These are phyloP conservation scores for Candida sojae DNA, from an alignment of 1,139 yeast species.

Conservation along the genomic window DNA sequence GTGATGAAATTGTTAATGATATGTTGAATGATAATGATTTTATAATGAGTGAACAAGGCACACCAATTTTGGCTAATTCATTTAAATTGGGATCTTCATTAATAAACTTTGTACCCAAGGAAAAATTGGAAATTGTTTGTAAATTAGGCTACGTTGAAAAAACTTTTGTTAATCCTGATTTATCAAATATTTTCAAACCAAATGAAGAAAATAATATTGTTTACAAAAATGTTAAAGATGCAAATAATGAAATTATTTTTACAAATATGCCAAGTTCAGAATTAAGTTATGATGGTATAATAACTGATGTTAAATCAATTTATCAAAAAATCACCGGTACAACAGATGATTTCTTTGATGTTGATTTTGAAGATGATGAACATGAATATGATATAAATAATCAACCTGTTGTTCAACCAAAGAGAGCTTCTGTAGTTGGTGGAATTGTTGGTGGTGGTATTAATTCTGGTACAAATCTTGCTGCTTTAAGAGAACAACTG, in stretches of 20 bases:
- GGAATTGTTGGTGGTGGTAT: slow-evolving; percentile 19
- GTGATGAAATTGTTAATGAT: slow-evolving; percentile 36
- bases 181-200: slow-evolving; percentile 41
- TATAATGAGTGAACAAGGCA: slow-evolving; percentile 53
- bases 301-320: slow-evolving; percentile 75
- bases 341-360: slow-evolving; percentile 93
- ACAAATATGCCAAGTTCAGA: slow-evolving; percentile 79
- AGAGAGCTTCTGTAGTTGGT: slow-evolving; percentile 14
- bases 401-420: slow-evolving; percentile 10
- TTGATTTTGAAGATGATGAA: slow-evolving; percentile 94
- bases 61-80: slow-evolving; percentile 68
- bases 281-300: slow-evolving; percentile 85
- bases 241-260: slow-evolving; percentile 53
- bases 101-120: slow-evolving; percentile 80
- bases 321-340: slow-evolving; percentile 84
- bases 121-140: slow-evolving; percentile 72
- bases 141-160: slow-evolving; percentile 81
- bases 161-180: slow-evolving; percentile 51
- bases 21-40: slow-evolving; percentile 57
- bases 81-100: slow-evolving; percentile 84
- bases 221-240: slow-evolving; percentile 30
- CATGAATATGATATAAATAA: slow-evolving; percentile 38
- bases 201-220: slow-evolving; percentile 33
- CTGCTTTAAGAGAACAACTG: slow-evolving; percentile 12
- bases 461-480: slow-evolving; percentile 19